Conservation (phyloP, 1,284 basidiomycete species). For the Fomitopsis pinicola region DNA sequence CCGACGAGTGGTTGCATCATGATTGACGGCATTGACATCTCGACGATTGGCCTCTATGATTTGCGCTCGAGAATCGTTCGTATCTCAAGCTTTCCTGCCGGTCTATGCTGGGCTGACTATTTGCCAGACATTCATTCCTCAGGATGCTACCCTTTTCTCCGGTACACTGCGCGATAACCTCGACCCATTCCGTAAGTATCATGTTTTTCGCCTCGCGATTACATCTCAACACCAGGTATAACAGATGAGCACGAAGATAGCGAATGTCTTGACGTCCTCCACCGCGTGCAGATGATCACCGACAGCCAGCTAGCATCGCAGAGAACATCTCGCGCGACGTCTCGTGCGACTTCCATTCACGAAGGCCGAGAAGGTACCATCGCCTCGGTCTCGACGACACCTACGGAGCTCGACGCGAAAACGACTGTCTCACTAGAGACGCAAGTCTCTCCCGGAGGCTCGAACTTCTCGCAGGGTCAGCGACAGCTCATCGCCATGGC, state of each 20-base stretch:
- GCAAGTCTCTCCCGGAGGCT: slow-evolving; percentile 73
- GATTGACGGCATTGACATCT: slow-evolving; percentile 89
- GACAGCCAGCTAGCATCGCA: slow-evolving; percentile 42
- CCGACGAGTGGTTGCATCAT: slow-evolving; percentile 75
- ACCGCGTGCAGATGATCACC: slow-evolving; percentile 60
- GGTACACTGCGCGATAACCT: slow-evolving; percentile 85
- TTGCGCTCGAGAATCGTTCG: slow-evolving; percentile 70
- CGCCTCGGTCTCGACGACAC: slow-evolving; percentile 32
- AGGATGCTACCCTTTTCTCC: slow-evolving; percentile 82
- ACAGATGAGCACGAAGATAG: slow-evolving; percentile 75
- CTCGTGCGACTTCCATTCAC: slow-evolving; percentile 44
- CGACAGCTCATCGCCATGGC: slow-evolving; percentile 81
- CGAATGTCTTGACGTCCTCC: slow-evolving; percentile 67
- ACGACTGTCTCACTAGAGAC: slow-evolving; percentile 62
- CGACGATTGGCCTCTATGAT: slow-evolving; percentile 83
- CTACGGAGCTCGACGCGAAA: slow-evolving; percentile 48
- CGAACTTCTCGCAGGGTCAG: slow-evolving; percentile 85
- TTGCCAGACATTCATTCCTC: slow-evolving; percentile 64
- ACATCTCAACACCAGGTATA: too few species aligned
- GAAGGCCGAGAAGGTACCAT: slow-evolving; percentile 29
- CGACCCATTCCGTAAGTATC: slow-evolving; percentile 69
- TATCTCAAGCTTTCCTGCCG: slow-evolving; percentile 3
- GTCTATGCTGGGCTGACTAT: background rate
- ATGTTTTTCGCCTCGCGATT: too few species aligned
- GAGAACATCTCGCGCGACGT: slow-evolving; percentile 41